Evolutionary conservation across 1,139 yeast genomes (phyloP).

Genomic region (Saccharomyces hybrid): DNA sequence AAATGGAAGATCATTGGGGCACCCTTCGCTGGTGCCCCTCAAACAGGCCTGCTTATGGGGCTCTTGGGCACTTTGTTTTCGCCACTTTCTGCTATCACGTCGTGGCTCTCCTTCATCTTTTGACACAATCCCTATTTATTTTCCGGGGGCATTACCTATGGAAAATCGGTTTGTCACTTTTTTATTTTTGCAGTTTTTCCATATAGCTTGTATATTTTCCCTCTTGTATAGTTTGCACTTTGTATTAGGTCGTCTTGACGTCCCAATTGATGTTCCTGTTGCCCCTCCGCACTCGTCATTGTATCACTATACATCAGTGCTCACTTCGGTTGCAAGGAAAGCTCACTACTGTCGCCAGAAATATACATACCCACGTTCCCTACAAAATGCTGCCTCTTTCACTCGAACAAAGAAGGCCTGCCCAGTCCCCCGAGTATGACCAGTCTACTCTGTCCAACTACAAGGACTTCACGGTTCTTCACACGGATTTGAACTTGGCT

Average conservation of each 20-base stretch:
- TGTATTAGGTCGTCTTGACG: background rate
- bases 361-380: background rate
- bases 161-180: background rate
- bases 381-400: constrained; percentile 15
- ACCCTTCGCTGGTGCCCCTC: background rate
- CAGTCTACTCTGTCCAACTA: constrained; percentile 75
- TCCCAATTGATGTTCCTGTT: background rate
- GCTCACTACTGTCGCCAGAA: background rate
- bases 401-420: constrained; percentile 33
- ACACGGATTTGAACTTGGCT: constrained; percentile 46
- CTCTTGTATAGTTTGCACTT: background rate
- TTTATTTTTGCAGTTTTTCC: background rate
- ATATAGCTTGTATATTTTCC: background rate
- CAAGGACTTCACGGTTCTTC: constrained; percentile 39
- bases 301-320: background rate
- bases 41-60: background rate
- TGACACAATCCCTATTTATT: background rate
- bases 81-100: background rate
- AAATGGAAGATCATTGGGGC: background rate
- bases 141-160: constrained; percentile 1
- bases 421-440: constrained; percentile 51
- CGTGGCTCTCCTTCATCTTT: background rate
- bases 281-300: background rate
- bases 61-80: background rate
- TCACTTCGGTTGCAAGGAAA: background rate